Evolutionary conservation across 2,329 filamentous ascomycete species (phyloP).

Genomic region (Chalara sp.): DNA sequence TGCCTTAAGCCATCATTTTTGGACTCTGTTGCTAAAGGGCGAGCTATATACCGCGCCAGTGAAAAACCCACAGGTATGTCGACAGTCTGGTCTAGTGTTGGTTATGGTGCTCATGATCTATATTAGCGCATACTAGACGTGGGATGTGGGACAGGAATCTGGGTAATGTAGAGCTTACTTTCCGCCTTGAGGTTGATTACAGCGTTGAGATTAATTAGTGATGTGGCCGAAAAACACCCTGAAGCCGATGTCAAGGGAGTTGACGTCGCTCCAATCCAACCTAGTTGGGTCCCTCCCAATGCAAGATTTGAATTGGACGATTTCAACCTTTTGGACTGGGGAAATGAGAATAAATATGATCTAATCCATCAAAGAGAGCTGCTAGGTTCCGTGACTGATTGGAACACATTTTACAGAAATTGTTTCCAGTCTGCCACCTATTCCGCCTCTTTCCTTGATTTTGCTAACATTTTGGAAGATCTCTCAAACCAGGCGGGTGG

Average conservation of each 20-base stretch:
- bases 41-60: slow-evolving; percentile 35
- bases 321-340: slow-evolving; percentile 35
- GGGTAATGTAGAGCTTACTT: slow-evolving; percentile 9
- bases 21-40: slow-evolving; percentile 31
- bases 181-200: no score
- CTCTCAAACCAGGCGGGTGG: slow-evolving; percentile 13
- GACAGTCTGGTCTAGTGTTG: not conserved
- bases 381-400: slow-evolving; percentile 10
- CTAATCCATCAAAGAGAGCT: slow-evolving; percentile 23
- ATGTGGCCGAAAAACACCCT: slow-evolving; percentile 40
- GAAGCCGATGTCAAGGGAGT: slow-evolving; percentile 42
- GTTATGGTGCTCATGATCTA: not conserved
- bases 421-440: slow-evolving; percentile 5
- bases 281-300: slow-evolving; percentile 49
- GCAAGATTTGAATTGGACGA: slow-evolving; percentile 60
- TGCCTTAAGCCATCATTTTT: slow-evolving; percentile 28
- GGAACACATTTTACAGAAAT: slow-evolving; percentile 9
- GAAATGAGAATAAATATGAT: slow-evolving; percentile 24
- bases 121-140: slow-evolving; percentile 14
- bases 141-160: slow-evolving; percentile 16
- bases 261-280: slow-evolving; percentile 51
- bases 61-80: slow-evolving; percentile 25
- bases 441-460: not conserved
- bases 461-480: slow-evolving; percentile 1
- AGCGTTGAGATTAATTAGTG: not conserved